Evolutionary conservation across 257 asterid genomes (phyloP).

Genomic region (Plectranthus barbatus): DNA sequence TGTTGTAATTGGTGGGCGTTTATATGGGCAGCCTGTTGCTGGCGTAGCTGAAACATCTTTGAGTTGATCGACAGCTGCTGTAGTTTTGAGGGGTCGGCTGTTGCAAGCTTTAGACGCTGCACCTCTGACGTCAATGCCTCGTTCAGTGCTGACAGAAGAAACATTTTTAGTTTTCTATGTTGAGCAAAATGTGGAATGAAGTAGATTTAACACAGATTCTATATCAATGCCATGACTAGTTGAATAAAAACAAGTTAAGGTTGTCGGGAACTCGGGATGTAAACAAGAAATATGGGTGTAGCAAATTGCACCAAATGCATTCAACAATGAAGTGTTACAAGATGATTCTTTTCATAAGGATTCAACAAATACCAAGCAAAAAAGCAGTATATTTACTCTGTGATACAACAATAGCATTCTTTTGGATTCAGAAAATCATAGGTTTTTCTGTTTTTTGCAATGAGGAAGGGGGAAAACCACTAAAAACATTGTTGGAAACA

Average conservation of each 20-base stretch:
- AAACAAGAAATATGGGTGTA: no score
- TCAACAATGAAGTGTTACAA: no score
- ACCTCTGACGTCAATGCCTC: constrained; percentile 61
- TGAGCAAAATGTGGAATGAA: not conserved
- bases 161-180: not conserved
- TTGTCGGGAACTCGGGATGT: no score
- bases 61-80: constrained; percentile 43
- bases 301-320: no score
- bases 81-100: constrained; percentile 36
- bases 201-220: not conserved
- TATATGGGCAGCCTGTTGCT: constrained; percentile 22
- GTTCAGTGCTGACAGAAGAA: constrained; percentile 47
- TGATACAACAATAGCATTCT: no score
- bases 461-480: not conserved
- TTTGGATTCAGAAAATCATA: not conserved
- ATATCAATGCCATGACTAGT: not conserved
- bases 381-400: no score
- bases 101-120: constrained; percentile 52
- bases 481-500: not conserved
- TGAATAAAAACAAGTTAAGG: no score
- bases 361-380: no score
- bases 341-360: no score
- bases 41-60: constrained; percentile 42
- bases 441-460: not conserved
- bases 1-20: constrained; percentile 24